Base-by-base conservation (phyloP, 2,329 filamentous ascomycete genomes). In the Microsporum audouinii region DNA sequence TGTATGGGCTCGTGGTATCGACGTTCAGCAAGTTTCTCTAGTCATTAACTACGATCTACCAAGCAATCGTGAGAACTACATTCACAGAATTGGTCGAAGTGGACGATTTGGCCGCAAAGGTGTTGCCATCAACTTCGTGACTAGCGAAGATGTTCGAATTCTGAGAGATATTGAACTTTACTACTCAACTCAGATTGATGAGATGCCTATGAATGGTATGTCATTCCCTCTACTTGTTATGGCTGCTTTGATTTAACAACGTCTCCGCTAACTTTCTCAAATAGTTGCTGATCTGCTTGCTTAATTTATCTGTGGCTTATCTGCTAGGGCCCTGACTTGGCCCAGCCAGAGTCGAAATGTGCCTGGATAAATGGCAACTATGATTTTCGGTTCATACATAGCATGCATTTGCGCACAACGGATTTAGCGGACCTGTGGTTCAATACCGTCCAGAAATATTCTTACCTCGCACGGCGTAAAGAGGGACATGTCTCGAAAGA, bases 31-130 rank as follows among this genome's bases (percentile, higher is more conserved):
- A 76, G 94, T 99, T 69, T 95, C 89, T 64, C 80, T 99, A 71
- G 94, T 99, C 64, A 99, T 99, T 82, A 99, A 99, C 80, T 99
- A 99, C 76, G 94, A 99, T 74, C 81, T 99, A 63, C 94, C 94
- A 2, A 94, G 88, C 77, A 97, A 99, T 77, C 91, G 94, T 82
- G 94, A 99, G 78, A 99, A 99, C 80, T 99, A 99, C 77, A 97
- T 99, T 76, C 94, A 99, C 80, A 88, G 94, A 69, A 99, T 99
- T 70, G 94, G 94, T 73, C 86, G 94, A 73, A 94, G 89, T 73
- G 94, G 94, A 68, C 85, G 94, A 68, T 99, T 99, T 70, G 94
- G 94, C 70, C 85, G 94, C 71, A 99, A 99, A 81, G 94, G 94
- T 82, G 94, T 99, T 66, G 94, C 94, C 41, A 99, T 99, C 82